phyloP scores from a whole-genome alignment of 768 basidiomycete genomes.

The Amanita pseudoporphyria region DNA sequence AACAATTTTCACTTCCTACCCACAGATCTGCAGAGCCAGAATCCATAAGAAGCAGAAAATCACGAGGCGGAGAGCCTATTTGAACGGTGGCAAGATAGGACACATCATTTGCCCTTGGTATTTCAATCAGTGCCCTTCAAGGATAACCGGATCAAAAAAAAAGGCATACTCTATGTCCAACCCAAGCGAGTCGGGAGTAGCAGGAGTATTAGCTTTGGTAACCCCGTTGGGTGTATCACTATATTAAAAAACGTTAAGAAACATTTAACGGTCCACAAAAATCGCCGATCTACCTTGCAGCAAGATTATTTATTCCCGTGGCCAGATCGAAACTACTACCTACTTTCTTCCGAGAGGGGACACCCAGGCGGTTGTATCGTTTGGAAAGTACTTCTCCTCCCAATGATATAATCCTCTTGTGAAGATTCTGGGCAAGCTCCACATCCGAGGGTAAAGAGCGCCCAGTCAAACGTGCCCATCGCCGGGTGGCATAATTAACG shows the following conservation, averaged over 20 bases:
- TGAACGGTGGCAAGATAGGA: constrained; percentile 49
- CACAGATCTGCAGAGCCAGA: constrained; percentile 63
- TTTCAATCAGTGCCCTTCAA: neutral
- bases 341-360: constrained; percentile 9
- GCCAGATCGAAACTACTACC: neutral
- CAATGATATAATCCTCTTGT: constrained; percentile 36
- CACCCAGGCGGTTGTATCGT: constrained; percentile 26
- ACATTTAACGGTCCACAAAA: neutral
- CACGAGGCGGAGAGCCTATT: constrained; percentile 54
- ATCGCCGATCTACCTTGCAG: neutral
- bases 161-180: constrained; percentile 44
- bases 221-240: neutral
- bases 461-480: constrained; percentile 63
- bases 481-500: constrained; percentile 54
- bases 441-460: constrained; percentile 38
- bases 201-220: constrained; percentile 8
- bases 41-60: constrained; percentile 57
- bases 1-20: constrained; percentile 50
- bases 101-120: constrained; percentile 30
- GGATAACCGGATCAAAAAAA: neutral
- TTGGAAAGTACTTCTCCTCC: constrained; percentile 23
- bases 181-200: constrained; percentile 13
- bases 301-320: neutral
- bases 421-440: constrained; percentile 35
- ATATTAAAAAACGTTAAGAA: neutral